Percentiles rank a stretch among this genome's conserved stretches.
Evolutionary conservation across 768 basidiomycete species (phyloP).

Genomic region (Hericium erinaceus): DNA sequence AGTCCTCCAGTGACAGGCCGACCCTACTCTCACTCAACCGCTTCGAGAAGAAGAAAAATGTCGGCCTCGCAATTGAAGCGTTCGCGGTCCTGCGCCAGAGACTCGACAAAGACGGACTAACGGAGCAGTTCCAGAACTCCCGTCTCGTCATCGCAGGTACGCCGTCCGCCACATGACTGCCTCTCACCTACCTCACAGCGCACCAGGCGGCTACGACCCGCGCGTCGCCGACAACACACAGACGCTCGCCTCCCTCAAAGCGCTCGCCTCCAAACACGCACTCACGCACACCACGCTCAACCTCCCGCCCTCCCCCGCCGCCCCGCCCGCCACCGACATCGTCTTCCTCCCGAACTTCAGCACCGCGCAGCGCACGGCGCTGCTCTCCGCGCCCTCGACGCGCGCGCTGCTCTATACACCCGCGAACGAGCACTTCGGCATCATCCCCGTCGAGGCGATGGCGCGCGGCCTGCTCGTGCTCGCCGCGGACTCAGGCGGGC

Average conservation of each 20-base stretch:
- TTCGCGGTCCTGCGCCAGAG: conserved; percentile 50
- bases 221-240: conserved; percentile 77
- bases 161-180: not conserved
- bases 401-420: conserved; percentile 87
- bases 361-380: conserved; percentile 69
- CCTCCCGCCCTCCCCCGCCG: conserved; percentile 34
- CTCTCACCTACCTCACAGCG: not conserved
- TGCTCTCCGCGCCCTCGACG: conserved; percentile 60
- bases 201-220: conserved; percentile 80
- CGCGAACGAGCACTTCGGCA: conserved; percentile 93
- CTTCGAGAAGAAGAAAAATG: conserved; percentile 94
- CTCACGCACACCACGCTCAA: conserved; percentile 39
- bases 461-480: conserved; percentile 83
- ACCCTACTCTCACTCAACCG: conserved; percentile 87
- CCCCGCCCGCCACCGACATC: conserved; percentile 43
- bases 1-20: conserved; percentile 40
- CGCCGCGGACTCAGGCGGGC: conserved; percentile 82
- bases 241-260: conserved; percentile 54
- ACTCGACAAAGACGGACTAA: conserved; percentile 7
- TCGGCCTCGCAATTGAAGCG: conserved; percentile 66
- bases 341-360: conserved; percentile 92
- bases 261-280: conserved; percentile 40
- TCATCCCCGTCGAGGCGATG: conserved; percentile 94
- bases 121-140: conserved; percentile 24
- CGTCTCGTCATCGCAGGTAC: conserved; percentile 76